Evolutionary conservation across 2,329 filamentous ascomycete species (phyloP), one percentile per base, ranked within the genome.

Genomic region (Hypoxylon sp.): DNA sequence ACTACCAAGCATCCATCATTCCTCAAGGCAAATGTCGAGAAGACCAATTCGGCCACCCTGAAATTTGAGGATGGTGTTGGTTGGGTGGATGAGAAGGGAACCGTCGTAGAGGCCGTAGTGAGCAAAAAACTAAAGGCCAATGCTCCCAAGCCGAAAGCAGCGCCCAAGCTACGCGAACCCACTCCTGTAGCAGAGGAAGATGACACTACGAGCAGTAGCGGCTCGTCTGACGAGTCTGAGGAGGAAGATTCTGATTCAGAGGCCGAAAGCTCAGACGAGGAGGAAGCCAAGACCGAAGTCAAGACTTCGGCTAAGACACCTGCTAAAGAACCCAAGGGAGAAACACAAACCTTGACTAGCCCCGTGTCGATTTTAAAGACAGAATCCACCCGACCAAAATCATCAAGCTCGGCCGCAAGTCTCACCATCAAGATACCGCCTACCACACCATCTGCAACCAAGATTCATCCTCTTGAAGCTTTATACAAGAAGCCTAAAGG

Each of bases 401-500:
- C 81, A 1, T 78, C 80, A 3, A 69, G 75, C 35, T 81, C 79
- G 7, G 66, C 74, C 23, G 75, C 71, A 51, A 77, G 73, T 61
- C 69, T 86, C 31, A 79, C 76, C 17, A 82, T 86, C 68, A 79
- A 78, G 62, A 81, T 83, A 47, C 78, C 79, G 11, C 73, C 76
- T 13, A 55, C 71, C 44, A 75, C 76, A 4, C 74, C 79, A 0
- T 69, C 72, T n/a, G 55, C 68, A 2, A 59, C 70, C 40, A 76
- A 81, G 56, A 76, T 96, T 0, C 93, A 97, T 62, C 93, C 94
- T 0, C 80, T 97, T 1, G 92, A 97, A 75, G 91, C 91, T 0
- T 81, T 97, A 2, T 99, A 95, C 79, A 97, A 97, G 73, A 84
- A 84, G 3, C 72, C 82, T 0, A 79, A 83, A 25, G 70, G 75